Evolutionary conservation across 257 asterid species (phyloP).

Genomic region (Solanum commersonii): DNA sequence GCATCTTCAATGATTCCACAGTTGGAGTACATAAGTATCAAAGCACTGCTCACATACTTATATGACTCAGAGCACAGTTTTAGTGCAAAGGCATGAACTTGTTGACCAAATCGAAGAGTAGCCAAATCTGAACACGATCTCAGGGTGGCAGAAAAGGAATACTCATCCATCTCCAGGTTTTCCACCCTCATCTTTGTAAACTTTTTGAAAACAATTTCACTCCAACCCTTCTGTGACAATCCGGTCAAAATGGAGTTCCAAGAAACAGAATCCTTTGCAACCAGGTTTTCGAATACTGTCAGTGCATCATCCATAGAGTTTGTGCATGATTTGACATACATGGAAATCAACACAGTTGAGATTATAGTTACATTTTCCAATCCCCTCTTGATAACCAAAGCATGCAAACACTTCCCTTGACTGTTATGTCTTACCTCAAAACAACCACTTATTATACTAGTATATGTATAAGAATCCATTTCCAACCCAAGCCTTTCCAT

Average conservation of each 20-base stretch:
- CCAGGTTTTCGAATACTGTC: slow-evolving; percentile 33
- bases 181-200: slow-evolving; percentile 50
- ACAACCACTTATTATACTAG: slow-evolving; percentile 51
- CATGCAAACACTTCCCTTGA: slow-evolving; percentile 62
- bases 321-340: slow-evolving; percentile 48
- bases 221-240: slow-evolving; percentile 59
- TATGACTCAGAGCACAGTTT: slow-evolving; percentile 47
- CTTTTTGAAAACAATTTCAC: slow-evolving; percentile 47
- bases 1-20: slow-evolving; percentile 78
- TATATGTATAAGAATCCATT: slow-evolving; percentile 61
- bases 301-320: slow-evolving; percentile 40
- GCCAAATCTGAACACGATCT: slow-evolving; percentile 88
- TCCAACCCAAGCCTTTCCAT: slow-evolving; percentile 48
- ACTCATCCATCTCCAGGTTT: slow-evolving; percentile 49
- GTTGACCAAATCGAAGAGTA: slow-evolving; percentile 56
- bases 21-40: slow-evolving; percentile 76
- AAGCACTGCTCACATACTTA: slow-evolving; percentile 60
- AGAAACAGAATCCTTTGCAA: slow-evolving; percentile 49
- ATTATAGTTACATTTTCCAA: slow-evolving; percentile 44
- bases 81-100: slow-evolving; percentile 50
- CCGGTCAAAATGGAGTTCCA: slow-evolving; percentile 83
- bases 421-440: slow-evolving; percentile 16
- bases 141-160: slow-evolving; percentile 56
- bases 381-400: slow-evolving; percentile 59
- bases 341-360: slow-evolving; percentile 55